phyloP scores from a whole-genome alignment of 352 stramenopile genomes.

The Plasmopara viticola region DNA sequence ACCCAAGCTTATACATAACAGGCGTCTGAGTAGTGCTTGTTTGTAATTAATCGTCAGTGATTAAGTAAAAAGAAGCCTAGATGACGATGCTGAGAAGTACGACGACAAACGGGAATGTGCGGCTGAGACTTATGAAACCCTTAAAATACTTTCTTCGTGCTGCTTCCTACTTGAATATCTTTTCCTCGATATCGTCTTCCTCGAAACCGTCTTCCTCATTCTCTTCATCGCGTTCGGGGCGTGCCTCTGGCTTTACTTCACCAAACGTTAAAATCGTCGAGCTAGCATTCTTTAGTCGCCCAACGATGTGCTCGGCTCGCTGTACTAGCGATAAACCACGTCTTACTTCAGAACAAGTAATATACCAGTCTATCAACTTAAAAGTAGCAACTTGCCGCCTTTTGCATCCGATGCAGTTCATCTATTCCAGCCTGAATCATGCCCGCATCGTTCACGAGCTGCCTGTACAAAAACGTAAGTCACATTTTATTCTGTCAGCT shows the following conservation, averaged over 20 bases:
- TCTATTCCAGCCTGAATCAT: conserved; percentile 61
- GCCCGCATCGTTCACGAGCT: conserved; percentile 42
- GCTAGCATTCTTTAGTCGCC: conserved; percentile 42
- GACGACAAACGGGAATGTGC: conserved; percentile 25
- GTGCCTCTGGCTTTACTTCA: conserved; percentile 16
- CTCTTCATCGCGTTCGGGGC: conserved; percentile 8
- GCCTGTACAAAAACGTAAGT: conserved; percentile 24
- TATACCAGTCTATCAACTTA: not conserved
- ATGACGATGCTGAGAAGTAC: conserved; percentile 14
- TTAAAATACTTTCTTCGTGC: not conserved
- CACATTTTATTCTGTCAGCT: not conserved
- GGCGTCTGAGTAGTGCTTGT: not conserved
- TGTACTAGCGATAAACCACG: conserved; percentile 8
- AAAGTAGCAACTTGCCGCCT: conserved; percentile 25
- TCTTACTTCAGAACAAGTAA: not conserved
- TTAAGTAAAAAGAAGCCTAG: conserved; percentile 17
- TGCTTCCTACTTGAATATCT: conserved; percentile 12
- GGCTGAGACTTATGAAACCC: conserved; percentile 16
- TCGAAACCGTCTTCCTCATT: conserved; percentile 15
- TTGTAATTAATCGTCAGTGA: conserved; percentile 19
- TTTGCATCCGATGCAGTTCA: conserved; percentile 47
- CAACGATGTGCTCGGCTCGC: conserved; percentile 34
- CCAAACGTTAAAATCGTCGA: conserved; percentile 53
- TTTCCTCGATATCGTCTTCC: conserved; percentile 12
- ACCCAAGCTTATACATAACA: not conserved